Evolutionary conservation across 352 stramenopile genomes (phyloP), one percentile per base, ranked within the genome.

Genomic region (Albugo laibachii): DNA sequence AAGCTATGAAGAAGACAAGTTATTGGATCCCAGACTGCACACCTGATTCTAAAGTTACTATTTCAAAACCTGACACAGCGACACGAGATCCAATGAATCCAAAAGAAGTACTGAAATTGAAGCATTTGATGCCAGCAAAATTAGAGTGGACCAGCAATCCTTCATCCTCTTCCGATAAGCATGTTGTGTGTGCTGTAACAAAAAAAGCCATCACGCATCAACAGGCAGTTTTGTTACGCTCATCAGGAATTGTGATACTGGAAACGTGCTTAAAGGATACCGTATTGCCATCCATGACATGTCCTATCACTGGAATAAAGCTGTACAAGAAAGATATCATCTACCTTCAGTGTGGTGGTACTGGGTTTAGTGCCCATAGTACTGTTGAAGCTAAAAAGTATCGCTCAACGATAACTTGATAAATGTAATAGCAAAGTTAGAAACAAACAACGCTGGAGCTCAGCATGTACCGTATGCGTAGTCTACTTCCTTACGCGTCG

Each of bases 11-110:
- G 58, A 63, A 58, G 41, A 87, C 75, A 31, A 86, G 72, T 52
- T 92, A 80, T 51, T 92, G 78, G 78, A 86, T 92, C 49, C 78
- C 78, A 2, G 78, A 85, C 43, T 84, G 72, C 54, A 86, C 78
- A 13, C 78, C 78, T 4, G 63, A 48, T 41, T 61, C 72, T 16
- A 65, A 81, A 27, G 50, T 34, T 6, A 69, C 52, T 20, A 52
- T 86, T 39, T 59, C 58, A 19, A 65, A 69, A 18, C 78, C 78
- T 0, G 75, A 88, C 54, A 70, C 59, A 5, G 78, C 78, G 55
- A 88, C 78, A 1, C 61, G 65, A 36, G 78, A 92, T 45, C 78
- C 78, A 13, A 92, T 92, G 78, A 83, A 71, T 61, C 56, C 75
- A 14, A 19, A 10, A 24, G 69, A 84, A 13, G 59, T 72, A 45